Conservation (phyloP, 2,329 filamentous ascomycete genomes). For the Emergomyces orientalis region DNA sequence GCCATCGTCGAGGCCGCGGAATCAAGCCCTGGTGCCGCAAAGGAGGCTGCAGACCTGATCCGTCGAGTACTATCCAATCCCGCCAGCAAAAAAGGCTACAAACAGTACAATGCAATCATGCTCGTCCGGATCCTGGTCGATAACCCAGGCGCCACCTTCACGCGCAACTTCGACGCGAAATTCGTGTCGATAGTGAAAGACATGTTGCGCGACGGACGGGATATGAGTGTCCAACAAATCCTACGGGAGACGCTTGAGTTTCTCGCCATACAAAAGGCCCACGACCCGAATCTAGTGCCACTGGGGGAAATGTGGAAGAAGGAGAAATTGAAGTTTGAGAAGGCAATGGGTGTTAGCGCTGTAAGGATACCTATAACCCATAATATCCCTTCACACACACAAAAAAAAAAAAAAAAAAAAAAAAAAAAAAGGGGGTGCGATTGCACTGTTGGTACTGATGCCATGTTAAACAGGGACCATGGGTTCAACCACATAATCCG, state of each 20-base stretch:
- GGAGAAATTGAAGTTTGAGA: constrained; percentile 61
- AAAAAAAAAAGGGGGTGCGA: too few relatives aligned
- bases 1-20: constrained; percentile 92
- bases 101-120: constrained; percentile 96
- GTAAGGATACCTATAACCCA: background rate
- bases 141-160: constrained; percentile 84
- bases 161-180: constrained; percentile 77
- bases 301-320: constrained; percentile 81
- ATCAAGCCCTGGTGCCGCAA: constrained; percentile 76
- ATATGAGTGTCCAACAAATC: constrained; percentile 73
- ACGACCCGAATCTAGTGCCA: constrained; percentile 63
- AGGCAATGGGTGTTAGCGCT: constrained; percentile 42
- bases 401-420: too few relatives aligned
- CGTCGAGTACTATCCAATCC: constrained; percentile 73
- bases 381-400: background rate
- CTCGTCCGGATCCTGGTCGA: constrained; percentile 82
- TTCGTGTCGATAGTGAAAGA: constrained; percentile 70
- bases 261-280: constrained; percentile 60
- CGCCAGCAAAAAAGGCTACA: constrained; percentile 54
- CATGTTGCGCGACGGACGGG: constrained; percentile 59
- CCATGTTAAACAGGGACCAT: background rate
- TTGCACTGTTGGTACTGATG: background rate
- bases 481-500: constrained; percentile 8
- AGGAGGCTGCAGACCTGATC: constrained; percentile 69
- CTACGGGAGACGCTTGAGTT: constrained; percentile 76